Evolutionary conservation across 192 early-diverging fungal species (phyloP), one percentile per base, ranked within the genome.

Genomic region (Coemansia interrupta): DNA sequence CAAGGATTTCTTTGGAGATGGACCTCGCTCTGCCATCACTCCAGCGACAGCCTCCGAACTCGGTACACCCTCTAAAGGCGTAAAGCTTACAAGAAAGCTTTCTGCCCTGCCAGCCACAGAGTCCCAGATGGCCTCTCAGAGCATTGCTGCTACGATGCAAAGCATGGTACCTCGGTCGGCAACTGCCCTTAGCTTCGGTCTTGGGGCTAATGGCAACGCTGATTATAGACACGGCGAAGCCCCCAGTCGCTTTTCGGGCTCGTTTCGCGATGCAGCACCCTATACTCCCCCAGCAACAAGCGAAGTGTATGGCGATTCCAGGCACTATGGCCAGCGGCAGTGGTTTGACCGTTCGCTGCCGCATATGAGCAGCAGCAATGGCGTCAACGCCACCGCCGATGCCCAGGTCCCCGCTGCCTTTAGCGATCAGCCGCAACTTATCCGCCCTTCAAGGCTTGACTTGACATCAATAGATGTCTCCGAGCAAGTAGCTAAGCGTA

Each of bases 1-100:
- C n/a, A 75, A 75, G 44, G 66, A 75, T 43, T 69, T 65, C 42
- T 75, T 75, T 58, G 57, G 36, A 14, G 56, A 56, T 14, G 30
- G 43, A n/a, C 59, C 63, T 29, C 54, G 43, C 12, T 62, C 66
- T 12, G 60, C 54, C 12, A 29, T 11, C 38, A 23, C 10, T 17
- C 61, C 51, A 14, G 10, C 28, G 5, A 51, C 36, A 42, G 22
- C 54, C 8, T 17, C 56, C 24, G 58, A 49, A 10, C 54, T 41
- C 58, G 7, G 30, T 43, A n/a, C 46, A 9, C 10, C 54, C 15
- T 14, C 59, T 28, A 58, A 56, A 48, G 54, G 63, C 56, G 22
- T 49, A 40, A 66, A 66, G 50, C 60, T 76, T 49, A 48, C 63
- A 6, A 53, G 67, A 15, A 70, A 66, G 32, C 63, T 66, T 46